A percentile compares a stretch with the other conserved stretches of the same genome.
Conservation (phyloP, 2,329 filamentous ascomycete genomes). For the Polytolypa hystricis region DNA sequence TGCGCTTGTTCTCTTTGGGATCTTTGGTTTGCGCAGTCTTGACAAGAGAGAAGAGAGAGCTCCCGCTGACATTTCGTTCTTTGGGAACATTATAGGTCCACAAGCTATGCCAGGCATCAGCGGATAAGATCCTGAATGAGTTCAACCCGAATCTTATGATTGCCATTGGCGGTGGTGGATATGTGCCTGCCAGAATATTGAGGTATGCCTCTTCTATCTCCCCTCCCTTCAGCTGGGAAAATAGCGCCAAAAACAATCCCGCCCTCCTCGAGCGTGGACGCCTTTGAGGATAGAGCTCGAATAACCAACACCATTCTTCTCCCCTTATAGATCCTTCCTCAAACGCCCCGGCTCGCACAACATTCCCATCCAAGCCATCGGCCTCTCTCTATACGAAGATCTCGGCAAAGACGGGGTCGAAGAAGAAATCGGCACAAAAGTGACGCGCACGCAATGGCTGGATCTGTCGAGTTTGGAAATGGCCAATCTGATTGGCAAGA, state of each 20-base stretch:
- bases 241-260: neutral
- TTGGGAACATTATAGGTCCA: constrained; percentile 68
- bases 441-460: constrained; percentile 96
- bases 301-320: constrained; percentile 3
- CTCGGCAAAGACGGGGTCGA: constrained; percentile 53
- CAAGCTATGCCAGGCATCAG: constrained; percentile 87
- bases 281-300: too few relatives aligned
- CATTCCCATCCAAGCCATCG: constrained; percentile 98
- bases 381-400: constrained; percentile 89
- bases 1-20: neutral
- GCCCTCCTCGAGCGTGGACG: neutral
- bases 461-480: constrained; percentile 80
- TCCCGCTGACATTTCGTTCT: too few relatives aligned
- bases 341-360: constrained; percentile 78
- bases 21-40: neutral
- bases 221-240: neutral
- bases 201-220: constrained; percentile 40
- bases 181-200: constrained; percentile 91
- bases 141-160: constrained; percentile 96
- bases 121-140: constrained; percentile 65
- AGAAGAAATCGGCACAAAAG: constrained; percentile 80
- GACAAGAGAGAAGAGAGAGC: neutral
- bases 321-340: constrained; percentile 63
- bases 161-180: constrained; percentile 93
- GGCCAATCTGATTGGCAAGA: constrained; percentile 81